Evolutionary conservation across 306 rosid genomes (phyloP), one percentile per base, ranked within the genome.

Genomic region (Trichosanthes cucumerina): DNA sequence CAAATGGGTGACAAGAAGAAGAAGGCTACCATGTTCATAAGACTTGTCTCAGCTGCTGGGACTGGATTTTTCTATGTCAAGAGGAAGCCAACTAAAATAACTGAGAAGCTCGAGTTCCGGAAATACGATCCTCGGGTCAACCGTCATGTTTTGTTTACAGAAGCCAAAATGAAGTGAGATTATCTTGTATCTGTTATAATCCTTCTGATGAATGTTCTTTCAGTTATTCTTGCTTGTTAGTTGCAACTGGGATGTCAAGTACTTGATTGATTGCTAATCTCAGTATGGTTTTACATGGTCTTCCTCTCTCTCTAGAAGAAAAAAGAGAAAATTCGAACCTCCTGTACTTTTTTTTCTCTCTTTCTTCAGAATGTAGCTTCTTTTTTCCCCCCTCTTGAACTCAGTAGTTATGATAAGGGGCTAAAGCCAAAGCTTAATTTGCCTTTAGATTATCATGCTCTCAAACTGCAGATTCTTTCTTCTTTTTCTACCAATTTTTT

Each of bases 11-110:
- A 90, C 81, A 86, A 87, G 86, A 94, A 93, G 87, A 93, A 92
- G 87, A 92, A 90, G 83, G 96, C 97, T 80, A 91, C 96, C 43
- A 53, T 87, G 85, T 92, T 94, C 85, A 85, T 94, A 19, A 84
- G 92, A 62, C 93, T 94, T 39, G 93, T 94, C 19, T 94, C 97
- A 33, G 94, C 96, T 81, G 97, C 96, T 15, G 97, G 97, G 41
- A 94, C 97, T 50, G 97, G 98, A 46, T 94, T 94, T 86, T 94
- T 94, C 87, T 90, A 94, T 64, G 97, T 94, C 18, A 94, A 94
- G 93, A 90, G 90, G 82, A 94, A 94, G 82, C 97, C 98, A 16
- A 87, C 96, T 26, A 88, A 82, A 81, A 77, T 90, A 31, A 85
- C 87, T 7, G 98, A 91, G 86, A 92, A 92, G 88, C 98, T 94